Conservation (phyloP, 805 yeast species). For the Kazachstania martiniae region DNA sequence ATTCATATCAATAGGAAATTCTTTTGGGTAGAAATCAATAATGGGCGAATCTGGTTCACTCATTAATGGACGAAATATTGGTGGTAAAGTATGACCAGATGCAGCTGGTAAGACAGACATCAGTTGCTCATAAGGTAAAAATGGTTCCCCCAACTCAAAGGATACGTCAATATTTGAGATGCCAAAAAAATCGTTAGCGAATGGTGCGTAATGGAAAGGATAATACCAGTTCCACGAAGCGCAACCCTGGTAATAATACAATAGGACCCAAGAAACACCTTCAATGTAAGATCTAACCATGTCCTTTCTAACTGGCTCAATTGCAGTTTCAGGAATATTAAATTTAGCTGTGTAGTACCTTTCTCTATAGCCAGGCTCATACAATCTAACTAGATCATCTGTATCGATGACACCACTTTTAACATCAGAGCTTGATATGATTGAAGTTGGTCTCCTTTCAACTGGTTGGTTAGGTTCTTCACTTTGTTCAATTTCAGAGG, state of each 20-base stretch:
- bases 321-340: slow-evolving; percentile 42
- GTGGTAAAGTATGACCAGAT: slow-evolving; percentile 77
- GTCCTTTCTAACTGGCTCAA: slow-evolving; percentile 41
- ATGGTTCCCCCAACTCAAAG: slow-evolving; percentile 66
- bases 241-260: slow-evolving; percentile 94
- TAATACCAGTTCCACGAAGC: slow-evolving; percentile 98
- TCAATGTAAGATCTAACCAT: slow-evolving; percentile 73
- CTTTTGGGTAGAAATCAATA: slow-evolving; percentile 82
- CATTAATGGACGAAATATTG: slow-evolving; percentile 74
- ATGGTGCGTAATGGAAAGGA: slow-evolving; percentile 97
- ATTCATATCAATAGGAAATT: slow-evolving; percentile 86
- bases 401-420: slow-evolving; percentile 31
- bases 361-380: slow-evolving; percentile 79
- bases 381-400: slow-evolving; percentile 49
- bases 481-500: slow-evolving; percentile 10
- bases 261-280: slow-evolving; percentile 93
- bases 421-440: slow-evolving; percentile 20
- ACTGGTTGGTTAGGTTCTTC: slow-evolving; percentile 10
- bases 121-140: slow-evolving; percentile 83
- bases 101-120: slow-evolving; percentile 96
- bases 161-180: slow-evolving; percentile 39
- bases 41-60: slow-evolving; percentile 67
- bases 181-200: slow-evolving; percentile 75
- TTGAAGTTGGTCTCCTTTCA: slow-evolving; percentile 7
- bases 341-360: slow-evolving; percentile 77